These are phyloP conservation scores for Yamadazyma siamensis DNA, from an alignment of 1,139 yeast species.

Conservation along the genomic window DNA sequence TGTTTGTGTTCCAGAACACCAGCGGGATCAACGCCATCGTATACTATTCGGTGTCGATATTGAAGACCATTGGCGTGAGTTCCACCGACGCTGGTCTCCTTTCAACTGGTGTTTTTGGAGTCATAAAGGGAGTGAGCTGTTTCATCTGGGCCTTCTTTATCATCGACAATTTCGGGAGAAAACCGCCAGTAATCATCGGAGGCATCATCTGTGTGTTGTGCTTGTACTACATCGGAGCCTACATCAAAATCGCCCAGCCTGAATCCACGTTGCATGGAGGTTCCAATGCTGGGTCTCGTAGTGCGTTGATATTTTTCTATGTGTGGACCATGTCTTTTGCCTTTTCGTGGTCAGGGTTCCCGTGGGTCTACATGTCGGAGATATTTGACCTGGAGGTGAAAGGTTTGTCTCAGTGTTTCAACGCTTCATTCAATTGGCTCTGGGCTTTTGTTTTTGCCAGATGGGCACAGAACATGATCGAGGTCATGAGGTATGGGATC, in stretches of 20 bases:
- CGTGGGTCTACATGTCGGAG: conserved; percentile 48
- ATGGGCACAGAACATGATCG: conserved; percentile 41
- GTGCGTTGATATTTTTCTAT: conserved; percentile 47
- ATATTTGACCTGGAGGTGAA: conserved; percentile 42
- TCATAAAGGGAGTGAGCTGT: conserved; percentile 44
- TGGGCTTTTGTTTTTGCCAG: conserved; percentile 50
- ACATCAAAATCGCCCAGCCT: conserved; percentile 37
- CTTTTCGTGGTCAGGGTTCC: conserved; percentile 46
- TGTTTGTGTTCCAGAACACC: conserved; percentile 33
- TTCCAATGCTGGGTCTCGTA: conserved; percentile 36
- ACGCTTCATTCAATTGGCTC: conserved; percentile 46
- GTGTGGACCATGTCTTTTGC: conserved; percentile 46
- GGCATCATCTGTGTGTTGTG: conserved; percentile 45
- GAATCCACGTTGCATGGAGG: conserved; percentile 14
- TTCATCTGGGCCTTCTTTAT: conserved; percentile 43
- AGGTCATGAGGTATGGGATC: conserved; percentile 40
- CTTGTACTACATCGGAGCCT: conserved; percentile 50
- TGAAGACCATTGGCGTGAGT: conserved; percentile 28
- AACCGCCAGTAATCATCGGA: conserved; percentile 40
- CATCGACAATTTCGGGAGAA: conserved; percentile 47
- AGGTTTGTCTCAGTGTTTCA: conserved; percentile 41
- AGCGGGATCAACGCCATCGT: conserved; percentile 34
- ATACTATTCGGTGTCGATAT: conserved; percentile 31
- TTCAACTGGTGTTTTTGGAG: conserved; percentile 59
- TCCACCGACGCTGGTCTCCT: conserved; percentile 42